Evolutionary conservation across 257 asterid species (phyloP).

Genomic region (Nicotiana noctiflora): DNA sequence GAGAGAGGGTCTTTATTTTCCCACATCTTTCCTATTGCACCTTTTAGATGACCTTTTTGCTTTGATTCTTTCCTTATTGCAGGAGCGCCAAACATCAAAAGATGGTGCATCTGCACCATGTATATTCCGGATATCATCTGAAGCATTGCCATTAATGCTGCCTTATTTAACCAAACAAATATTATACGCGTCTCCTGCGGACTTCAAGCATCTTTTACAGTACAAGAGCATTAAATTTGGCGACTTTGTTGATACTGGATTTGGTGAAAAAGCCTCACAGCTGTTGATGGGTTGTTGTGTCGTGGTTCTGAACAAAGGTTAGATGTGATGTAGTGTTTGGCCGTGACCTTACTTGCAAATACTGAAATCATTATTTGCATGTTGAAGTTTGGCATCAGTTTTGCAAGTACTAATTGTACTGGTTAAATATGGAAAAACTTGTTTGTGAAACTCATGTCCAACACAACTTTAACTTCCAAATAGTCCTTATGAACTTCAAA

Average conservation of each 20-base stretch:
- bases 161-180: slow-evolving; percentile 81
- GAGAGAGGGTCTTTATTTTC: not conserved
- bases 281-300: slow-evolving; percentile 79
- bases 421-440: not conserved
- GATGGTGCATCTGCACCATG: slow-evolving; percentile 78
- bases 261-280: slow-evolving; percentile 58
- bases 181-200: slow-evolving; percentile 54
- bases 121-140: slow-evolving; percentile 86
- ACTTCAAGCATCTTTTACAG: slow-evolving; percentile 77
- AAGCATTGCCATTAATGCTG: slow-evolving; percentile 85
- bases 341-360: not conserved
- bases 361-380: not conserved
- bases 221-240: slow-evolving; percentile 66
- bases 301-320: slow-evolving; percentile 66
- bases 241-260: slow-evolving; percentile 60
- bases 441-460: not conserved
- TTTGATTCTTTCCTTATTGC: slow-evolving; percentile 16
- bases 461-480: not conserved
- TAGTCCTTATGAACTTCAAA: not conserved
- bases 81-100: slow-evolving; percentile 92
- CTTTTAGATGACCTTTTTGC: not conserved
- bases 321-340: not conserved
- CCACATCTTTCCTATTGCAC: not conserved
- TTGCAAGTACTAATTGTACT: not conserved
- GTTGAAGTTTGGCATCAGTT: not conserved